Evolutionary conservation across 2,329 filamentous ascomycete species (phyloP).

Genomic region (Cercospora beticola): DNA sequence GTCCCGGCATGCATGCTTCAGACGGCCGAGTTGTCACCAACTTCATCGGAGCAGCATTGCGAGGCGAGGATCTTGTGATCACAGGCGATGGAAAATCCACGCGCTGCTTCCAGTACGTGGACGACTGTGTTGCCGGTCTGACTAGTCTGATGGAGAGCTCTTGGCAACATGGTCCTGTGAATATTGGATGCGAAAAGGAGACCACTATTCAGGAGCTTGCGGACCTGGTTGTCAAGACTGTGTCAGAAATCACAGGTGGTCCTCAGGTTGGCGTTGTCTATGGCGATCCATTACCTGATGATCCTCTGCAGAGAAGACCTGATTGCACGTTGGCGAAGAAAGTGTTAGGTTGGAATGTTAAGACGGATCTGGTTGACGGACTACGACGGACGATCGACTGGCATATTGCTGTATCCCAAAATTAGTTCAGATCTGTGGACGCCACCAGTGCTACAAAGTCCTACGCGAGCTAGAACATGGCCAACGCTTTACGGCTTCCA

Average conservation of each 20-base stretch:
- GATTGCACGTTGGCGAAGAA: background rate
- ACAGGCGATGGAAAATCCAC: background rate
- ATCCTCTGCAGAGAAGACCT: background rate
- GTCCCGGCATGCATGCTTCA: background rate
- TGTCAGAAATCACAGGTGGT: background rate
- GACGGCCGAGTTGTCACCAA: background rate
- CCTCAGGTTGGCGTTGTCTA: background rate
- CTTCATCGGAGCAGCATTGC: background rate
- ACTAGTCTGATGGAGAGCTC: background rate
- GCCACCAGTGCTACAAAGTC: background rate
- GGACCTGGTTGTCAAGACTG: background rate
- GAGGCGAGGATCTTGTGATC: background rate
- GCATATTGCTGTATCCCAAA: background rate
- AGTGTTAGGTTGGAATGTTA: background rate
- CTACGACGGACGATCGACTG: background rate
- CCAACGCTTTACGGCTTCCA: too few species aligned
- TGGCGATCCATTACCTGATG: background rate
- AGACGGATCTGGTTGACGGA: background rate
- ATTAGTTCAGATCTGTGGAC: background rate
- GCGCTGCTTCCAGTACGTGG: background rate
- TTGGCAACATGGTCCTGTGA: background rate
- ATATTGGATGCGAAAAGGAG: constrained; percentile 1
- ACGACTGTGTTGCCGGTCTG: background rate
- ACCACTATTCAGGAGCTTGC: background rate
- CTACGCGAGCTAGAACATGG: too few species aligned